Percentiles rank a stretch among this genome's conserved stretches.
These are phyloP conservation scores for Coemansia sp. DNA, from an alignment of 192 early-diverging fungal genomes.

Conservation along the genomic window DNA sequence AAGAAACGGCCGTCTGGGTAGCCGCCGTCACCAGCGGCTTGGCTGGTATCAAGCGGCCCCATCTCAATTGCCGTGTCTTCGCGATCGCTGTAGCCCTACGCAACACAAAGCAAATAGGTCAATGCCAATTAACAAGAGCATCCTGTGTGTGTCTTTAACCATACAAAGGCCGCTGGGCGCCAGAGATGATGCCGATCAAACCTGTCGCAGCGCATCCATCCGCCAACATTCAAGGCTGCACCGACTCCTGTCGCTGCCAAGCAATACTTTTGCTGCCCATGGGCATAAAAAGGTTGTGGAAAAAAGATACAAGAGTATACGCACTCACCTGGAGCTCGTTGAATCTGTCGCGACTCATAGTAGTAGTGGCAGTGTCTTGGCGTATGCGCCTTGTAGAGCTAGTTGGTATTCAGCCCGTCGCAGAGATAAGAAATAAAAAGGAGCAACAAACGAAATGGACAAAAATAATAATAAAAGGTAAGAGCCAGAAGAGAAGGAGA, in stretches of 20 bases:
- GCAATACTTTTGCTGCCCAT: not conserved
- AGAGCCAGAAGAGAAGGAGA: not conserved
- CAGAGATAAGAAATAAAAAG: not conserved
- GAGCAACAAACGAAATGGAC: not conserved
- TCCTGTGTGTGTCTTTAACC: not conserved
- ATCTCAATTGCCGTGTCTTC: slow-evolving; percentile 50
- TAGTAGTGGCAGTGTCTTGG: slow-evolving; percentile 2
- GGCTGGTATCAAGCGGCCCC: slow-evolving; percentile 23
- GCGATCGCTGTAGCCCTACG: slow-evolving; percentile 39
- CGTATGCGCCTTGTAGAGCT: not conserved
- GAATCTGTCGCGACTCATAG: slow-evolving; percentile 56
- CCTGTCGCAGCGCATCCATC: not conserved
- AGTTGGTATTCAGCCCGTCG: not conserved
- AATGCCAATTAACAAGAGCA: not conserved
- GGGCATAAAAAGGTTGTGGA: not conserved
- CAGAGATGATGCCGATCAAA: not conserved
- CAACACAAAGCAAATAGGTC: not conserved
- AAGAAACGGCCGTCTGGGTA: slow-evolving; percentile 48
- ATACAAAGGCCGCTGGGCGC: not conserved
- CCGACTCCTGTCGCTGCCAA: not conserved
- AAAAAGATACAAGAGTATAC: not conserved
- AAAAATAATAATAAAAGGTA: not conserved
- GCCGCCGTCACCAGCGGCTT: slow-evolving; percentile 11
- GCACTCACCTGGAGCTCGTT: slow-evolving; percentile 52
- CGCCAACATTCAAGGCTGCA: not conserved